phyloP scores from a whole-genome alignment of 1,139 yeast species.

The Chernovozyma sophiae-reginae region DNA sequence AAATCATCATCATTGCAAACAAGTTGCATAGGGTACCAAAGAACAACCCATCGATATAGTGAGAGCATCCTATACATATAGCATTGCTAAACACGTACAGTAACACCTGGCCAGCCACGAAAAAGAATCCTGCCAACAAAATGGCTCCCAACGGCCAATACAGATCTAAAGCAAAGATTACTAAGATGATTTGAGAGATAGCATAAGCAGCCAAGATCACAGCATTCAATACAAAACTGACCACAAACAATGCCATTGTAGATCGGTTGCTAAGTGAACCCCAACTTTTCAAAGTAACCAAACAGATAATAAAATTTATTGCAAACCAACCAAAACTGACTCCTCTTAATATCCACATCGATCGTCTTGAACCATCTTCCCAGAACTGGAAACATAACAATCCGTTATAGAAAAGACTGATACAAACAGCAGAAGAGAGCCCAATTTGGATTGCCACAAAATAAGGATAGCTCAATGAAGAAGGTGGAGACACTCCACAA shows the following conservation, averaged over 20 bases:
- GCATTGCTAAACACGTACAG: slow-evolving; percentile 61
- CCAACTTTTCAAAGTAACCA: slow-evolving; percentile 76
- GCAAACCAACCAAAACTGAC: slow-evolving; percentile 51
- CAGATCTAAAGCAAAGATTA: slow-evolving; percentile 63
- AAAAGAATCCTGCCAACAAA: slow-evolving; percentile 63
- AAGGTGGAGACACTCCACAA: slow-evolving; percentile 90
- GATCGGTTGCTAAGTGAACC: slow-evolving; percentile 36
- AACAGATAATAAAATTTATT: slow-evolving; percentile 60
- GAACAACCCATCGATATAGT: slow-evolving; percentile 86
- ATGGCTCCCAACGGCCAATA: slow-evolving; percentile 90
- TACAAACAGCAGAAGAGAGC: slow-evolving; percentile 63
- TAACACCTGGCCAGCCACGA: slow-evolving; percentile 74
- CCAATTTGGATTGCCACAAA: slow-evolving; percentile 83
- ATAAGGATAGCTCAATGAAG: slow-evolving; percentile 68
- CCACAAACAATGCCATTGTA: slow-evolving; percentile 63
- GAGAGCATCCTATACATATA: slow-evolving; percentile 71
- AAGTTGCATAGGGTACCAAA: slow-evolving; percentile 78
- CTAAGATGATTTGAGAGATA: slow-evolving; percentile 66
- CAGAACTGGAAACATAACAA: slow-evolving; percentile 80
- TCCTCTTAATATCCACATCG: slow-evolving; percentile 56
- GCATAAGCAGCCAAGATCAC: slow-evolving; percentile 59
- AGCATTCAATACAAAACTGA: slow-evolving; percentile 69
- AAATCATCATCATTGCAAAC: slow-evolving; percentile 88
- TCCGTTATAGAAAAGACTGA: slow-evolving; percentile 69
- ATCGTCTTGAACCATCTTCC: slow-evolving; percentile 82